A percentile compares a stretch with the other conserved stretches of the same genome.
Conservation (phyloP, 2,329 filamentous ascomycete genomes). For the Penicillium sp. region DNA sequence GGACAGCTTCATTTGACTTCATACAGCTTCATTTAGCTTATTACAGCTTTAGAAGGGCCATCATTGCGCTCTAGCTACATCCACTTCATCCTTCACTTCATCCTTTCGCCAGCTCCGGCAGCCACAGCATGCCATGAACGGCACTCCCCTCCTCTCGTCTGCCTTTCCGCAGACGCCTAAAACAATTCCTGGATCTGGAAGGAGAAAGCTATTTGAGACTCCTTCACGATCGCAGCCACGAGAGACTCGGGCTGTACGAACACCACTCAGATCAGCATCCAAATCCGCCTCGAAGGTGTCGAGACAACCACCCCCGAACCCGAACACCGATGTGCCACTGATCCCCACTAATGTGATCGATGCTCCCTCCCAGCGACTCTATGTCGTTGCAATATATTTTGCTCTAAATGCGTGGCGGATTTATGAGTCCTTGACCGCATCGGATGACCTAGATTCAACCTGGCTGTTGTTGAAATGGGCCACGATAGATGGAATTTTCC, state of each 20-base stretch:
- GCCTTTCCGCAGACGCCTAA: slow-evolving; percentile 75
- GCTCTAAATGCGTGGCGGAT: slow-evolving; percentile 76
- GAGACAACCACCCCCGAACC: slow-evolving; percentile 18
- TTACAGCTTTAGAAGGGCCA: background rate
- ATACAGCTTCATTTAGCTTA: background rate
- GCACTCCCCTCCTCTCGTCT: slow-evolving; percentile 77
- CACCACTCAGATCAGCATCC: slow-evolving; percentile 21
- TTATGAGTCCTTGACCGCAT: slow-evolving; percentile 78
- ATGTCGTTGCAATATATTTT: slow-evolving; percentile 76
- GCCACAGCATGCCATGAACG: slow-evolving; percentile 70
- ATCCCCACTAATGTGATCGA: slow-evolving; percentile 82
- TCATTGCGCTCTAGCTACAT: background rate
- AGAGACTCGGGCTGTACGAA: slow-evolving; percentile 19
- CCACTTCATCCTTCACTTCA: background rate
- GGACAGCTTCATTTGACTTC: background rate
- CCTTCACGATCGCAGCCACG: slow-evolving; percentile 26
- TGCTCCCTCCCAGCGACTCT: slow-evolving; percentile 85
- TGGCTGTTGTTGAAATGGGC: slow-evolving; percentile 94
- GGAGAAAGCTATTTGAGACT: slow-evolving; percentile 31
- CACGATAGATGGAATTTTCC: slow-evolving; percentile 76
- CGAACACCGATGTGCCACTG: slow-evolving; percentile 53
- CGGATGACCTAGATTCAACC: slow-evolving; percentile 82
- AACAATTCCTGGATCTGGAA: slow-evolving; percentile 38
- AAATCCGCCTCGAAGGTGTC: slow-evolving; percentile 22
- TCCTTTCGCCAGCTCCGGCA: slow-evolving; percentile 12